Percentiles rank a stretch among this genome's conserved stretches.
Evolutionary conservation across 1,284 basidiomycete genomes (phyloP).

Genomic region (Thecaphora thlaspeos): DNA sequence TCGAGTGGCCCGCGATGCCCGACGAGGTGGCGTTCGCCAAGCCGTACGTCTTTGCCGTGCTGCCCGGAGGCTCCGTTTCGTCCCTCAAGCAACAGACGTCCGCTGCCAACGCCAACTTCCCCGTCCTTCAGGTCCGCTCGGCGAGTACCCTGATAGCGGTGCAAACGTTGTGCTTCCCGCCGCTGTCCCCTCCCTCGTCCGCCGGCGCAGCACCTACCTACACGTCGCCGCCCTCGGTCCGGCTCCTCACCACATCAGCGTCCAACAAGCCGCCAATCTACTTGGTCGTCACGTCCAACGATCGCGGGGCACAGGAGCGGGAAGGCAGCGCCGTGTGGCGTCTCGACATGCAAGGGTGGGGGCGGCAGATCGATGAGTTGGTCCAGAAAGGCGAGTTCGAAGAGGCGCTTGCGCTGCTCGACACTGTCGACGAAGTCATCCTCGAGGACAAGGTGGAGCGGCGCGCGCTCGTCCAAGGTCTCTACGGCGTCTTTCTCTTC

Average conservation of each 20-base stretch:
- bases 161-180: slow-evolving; percentile 43
- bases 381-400: slow-evolving; percentile 71
- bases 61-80: slow-evolving; percentile 38
- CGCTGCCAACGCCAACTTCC: slow-evolving; percentile 23
- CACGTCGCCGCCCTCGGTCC: slow-evolving; percentile 19
- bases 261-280: slow-evolving; percentile 31
- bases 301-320: slow-evolving; percentile 29
- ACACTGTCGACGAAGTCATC: slow-evolving; percentile 67
- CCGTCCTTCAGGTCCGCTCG: slow-evolving; percentile 41
- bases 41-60: slow-evolving; percentile 73
- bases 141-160: slow-evolving; percentile 40
- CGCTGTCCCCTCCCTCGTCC: slow-evolving; percentile 6
- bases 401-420: slow-evolving; percentile 78
- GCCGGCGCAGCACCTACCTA: slow-evolving; percentile 1
- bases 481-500: slow-evolving; percentile 72
- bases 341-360: slow-evolving; percentile 71
- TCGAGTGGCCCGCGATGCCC: slow-evolving; percentile 77
- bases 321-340: slow-evolving; percentile 68
- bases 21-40: slow-evolving; percentile 79
- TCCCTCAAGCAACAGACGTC: slow-evolving; percentile 22
- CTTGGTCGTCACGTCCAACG: slow-evolving; percentile 29
- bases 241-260: slow-evolving; percentile 31
- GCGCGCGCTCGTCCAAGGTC: slow-evolving; percentile 61
- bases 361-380: slow-evolving; percentile 80
- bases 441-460: slow-evolving; percentile 65